Percentiles rank a stretch among this genome's conserved stretches.
Evolutionary conservation across 2,329 filamentous ascomycete genomes (phyloP).

Genomic region (Talaromyces sp.): DNA sequence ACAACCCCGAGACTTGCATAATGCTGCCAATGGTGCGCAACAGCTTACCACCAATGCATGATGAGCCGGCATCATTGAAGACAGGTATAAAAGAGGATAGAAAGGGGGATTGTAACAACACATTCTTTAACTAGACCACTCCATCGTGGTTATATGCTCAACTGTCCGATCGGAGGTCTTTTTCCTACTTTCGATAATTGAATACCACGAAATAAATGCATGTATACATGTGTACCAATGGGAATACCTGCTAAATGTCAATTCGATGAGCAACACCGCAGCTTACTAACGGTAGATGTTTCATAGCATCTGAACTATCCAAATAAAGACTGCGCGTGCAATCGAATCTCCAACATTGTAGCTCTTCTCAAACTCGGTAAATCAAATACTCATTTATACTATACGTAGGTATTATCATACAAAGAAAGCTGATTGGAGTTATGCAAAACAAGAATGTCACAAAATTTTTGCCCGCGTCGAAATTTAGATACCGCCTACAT

Average conservation of each 20-base stretch:
- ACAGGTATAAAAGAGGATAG: background rate
- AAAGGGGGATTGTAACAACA: background rate
- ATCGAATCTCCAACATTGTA: too few species aligned
- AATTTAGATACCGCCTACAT: background rate
- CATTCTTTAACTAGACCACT: background rate
- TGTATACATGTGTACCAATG: background rate
- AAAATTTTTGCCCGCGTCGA: background rate
- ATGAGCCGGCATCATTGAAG: background rate
- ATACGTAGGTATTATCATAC: conserved; percentile 15
- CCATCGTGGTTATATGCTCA: background rate
- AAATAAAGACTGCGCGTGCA: too few species aligned
- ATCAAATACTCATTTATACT: conserved; percentile 8
- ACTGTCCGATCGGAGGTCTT: background rate
- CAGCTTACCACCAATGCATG: background rate
- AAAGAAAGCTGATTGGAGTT: background rate
- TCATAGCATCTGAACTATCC: too few species aligned
- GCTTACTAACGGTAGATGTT: too few species aligned
- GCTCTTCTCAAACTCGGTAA: background rate
- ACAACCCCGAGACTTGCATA: background rate
- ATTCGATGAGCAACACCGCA: too few species aligned
- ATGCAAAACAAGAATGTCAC: background rate
- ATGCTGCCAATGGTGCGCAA: conserved; percentile 2
- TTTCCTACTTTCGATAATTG: background rate
- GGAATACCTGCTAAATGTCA: background rate
- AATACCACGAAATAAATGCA: background rate